Base-by-base conservation (phyloP, 176 grass and related monocot genomes). In the Puccinellia tenuiflora region DNA sequence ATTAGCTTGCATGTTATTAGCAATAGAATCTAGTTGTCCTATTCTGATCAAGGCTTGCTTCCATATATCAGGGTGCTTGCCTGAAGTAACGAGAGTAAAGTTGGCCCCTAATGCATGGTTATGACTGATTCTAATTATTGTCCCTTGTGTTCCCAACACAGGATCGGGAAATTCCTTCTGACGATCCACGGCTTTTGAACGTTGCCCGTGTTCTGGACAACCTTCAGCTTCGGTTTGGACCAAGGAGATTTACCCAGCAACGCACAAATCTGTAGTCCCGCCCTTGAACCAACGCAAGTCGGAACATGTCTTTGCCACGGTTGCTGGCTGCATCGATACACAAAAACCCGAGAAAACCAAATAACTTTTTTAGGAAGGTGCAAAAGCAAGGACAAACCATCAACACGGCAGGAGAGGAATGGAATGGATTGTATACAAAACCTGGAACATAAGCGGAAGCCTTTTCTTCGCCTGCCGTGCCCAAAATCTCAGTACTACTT, bases 81-180 rank as follows among this genome's bases (percentile, higher is more conserved):
- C 72, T 75, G 71, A 74, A 33, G 16, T 33, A 24, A 47, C 29
- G 10, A 52, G 18, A 52, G n/a, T 53, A 35, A 67, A 76, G 15
- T 68, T 43, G 51, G 54, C 28, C 2, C 28, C 35, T 74, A 18
- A 28, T 52, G 2, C 51, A n/a, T 78, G 53, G 1, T 11, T 37
- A 29, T 65, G 85, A 42, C 35, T 69, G 25, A 69, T 71, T 76
- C 5, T 64, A 69, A 43, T 76, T 75, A 20, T 30, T 26, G 3
- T 40, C 48, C 21, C 16, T 83, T 64, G 30, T 87, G 43, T 60
- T 83, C 39, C 46, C 55, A 38, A 75, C 37, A 55, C 86, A 99
- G 96, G 83, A 87, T 79, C 82, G 96, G 52, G 91, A 99, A 88
- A 95, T 99, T 73, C 96, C 96, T 53, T 73, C 89, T 3, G 93